Conservation (phyloP, 1,284 basidiomycete species). For the Megacollybia platyphylla region DNA sequence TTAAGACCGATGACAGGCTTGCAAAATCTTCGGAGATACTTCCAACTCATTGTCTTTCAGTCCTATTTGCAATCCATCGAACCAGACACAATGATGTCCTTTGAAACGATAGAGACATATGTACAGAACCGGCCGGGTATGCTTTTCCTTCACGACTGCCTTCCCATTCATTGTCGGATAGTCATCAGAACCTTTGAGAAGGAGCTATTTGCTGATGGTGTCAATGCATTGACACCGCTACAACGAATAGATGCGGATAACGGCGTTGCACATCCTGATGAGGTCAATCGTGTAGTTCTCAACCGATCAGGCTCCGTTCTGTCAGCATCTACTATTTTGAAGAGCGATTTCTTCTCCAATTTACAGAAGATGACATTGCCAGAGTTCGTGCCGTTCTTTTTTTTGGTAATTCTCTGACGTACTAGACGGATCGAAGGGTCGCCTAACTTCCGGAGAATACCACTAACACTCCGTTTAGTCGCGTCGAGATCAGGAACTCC, state of each 20-base stretch:
- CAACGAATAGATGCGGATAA: constrained; percentile 63
- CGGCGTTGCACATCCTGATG: constrained; percentile 79
- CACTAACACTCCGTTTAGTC: constrained; percentile 43
- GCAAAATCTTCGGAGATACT: constrained; percentile 78
- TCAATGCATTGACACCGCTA: constrained; percentile 77
- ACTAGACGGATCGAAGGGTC: constrained; percentile 81
- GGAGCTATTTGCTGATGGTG: constrained; percentile 72
- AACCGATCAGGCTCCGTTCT: constrained; percentile 82
- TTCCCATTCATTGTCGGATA: constrained; percentile 10
- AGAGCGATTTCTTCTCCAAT: constrained; percentile 94
- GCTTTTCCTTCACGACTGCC: constrained; percentile 6
- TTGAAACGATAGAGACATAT: constrained; percentile 72
- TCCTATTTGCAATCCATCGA: constrained; percentile 83
- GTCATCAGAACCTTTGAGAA: constrained; percentile 96
- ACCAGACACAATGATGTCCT: constrained; percentile 70
- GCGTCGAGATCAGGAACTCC: constrained; percentile 19
- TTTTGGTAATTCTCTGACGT: not conserved
- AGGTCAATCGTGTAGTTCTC: constrained; percentile 75
- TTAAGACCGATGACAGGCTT: constrained; percentile 35
- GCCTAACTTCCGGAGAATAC: constrained; percentile 81
- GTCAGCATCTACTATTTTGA: constrained; percentile 89
- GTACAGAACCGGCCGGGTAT: constrained; percentile 73
- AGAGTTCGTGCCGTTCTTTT: constrained; percentile 44
- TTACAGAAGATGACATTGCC: constrained; percentile 91
- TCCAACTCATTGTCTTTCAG: constrained; percentile 88